Percentiles rank a stretch among this genome's conserved stretches.
Conservation (phyloP, 2,329 filamentous ascomycete genomes). For the Botrytis sinoallii region DNA sequence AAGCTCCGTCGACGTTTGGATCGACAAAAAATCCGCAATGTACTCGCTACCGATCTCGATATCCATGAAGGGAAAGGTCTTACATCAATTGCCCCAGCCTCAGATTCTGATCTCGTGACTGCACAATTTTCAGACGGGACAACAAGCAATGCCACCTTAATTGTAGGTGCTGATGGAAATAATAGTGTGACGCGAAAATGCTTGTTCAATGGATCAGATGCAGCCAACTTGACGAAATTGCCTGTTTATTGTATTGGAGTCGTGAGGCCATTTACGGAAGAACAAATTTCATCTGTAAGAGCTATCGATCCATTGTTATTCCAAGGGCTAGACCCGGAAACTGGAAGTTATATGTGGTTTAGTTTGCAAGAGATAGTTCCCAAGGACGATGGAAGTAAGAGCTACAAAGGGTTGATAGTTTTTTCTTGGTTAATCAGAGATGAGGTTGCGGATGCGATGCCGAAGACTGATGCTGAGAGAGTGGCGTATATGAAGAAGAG, state of each 20-base stretch:
- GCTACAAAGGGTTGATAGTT: conserved; percentile 45
- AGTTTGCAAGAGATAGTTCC: conserved; percentile 41
- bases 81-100: conserved; percentile 33
- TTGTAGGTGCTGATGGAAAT: conserved; percentile 43
- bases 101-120: conserved; percentile 22
- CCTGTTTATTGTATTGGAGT: conserved; percentile 42
- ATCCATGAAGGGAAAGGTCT: conserved; percentile 53
- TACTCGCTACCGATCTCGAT: conserved; percentile 22
- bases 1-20: conserved; percentile 39
- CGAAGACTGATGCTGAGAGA: conserved; percentile 33
- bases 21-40: conserved; percentile 33
- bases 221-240: conserved; percentile 38
- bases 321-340: conserved; percentile 51
- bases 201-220: conserved; percentile 35
- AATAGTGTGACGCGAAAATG: conserved; percentile 35
- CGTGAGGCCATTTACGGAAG: conserved; percentile 40
- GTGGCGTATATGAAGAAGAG: conserved; percentile 43
- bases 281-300: conserved; percentile 42
- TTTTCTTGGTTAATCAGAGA: conserved; percentile 46
- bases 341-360: conserved; percentile 51
- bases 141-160: conserved; percentile 35
- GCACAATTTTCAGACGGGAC: conserved; percentile 40
- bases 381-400: conserved; percentile 40
- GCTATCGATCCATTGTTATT: conserved; percentile 53
- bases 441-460: conserved; percentile 37